A percentile compares a stretch with the other conserved stretches of the same genome.
Conservation (phyloP, 768 basidiomycete genomes). For the Leccinum rimulosum region DNA sequence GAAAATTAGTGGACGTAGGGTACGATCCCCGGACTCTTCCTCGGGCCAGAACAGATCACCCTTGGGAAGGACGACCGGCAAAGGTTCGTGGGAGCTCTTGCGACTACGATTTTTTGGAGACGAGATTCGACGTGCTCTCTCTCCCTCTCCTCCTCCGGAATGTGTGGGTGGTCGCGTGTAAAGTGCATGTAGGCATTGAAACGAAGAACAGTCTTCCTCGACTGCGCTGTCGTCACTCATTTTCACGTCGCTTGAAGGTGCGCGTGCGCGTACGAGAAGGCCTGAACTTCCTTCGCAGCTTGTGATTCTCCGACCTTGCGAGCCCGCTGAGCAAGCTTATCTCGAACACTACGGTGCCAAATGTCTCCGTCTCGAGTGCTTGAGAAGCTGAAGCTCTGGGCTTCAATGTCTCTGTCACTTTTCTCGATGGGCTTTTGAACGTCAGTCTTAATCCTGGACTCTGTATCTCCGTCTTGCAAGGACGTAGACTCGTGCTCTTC, state of each 20-base stretch:
- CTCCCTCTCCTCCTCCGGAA: constrained; percentile 72
- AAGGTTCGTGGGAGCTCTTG: constrained; percentile 19
- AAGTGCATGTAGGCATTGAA: constrained; percentile 38
- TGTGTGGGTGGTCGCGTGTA: constrained; percentile 53
- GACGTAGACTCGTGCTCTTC: constrained; percentile 49
- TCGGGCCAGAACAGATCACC: constrained; percentile 9
- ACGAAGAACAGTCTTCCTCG: constrained; percentile 49
- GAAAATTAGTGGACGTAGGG: constrained; percentile 12
- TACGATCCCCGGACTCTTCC: constrained; percentile 13
- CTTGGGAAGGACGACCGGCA: constrained; percentile 36
- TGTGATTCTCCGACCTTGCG: constrained; percentile 52
- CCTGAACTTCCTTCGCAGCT: constrained; percentile 42
- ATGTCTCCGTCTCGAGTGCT: constrained; percentile 58
- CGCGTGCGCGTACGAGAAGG: constrained; percentile 39
- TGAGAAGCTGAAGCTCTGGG: constrained; percentile 74
- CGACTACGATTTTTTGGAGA: constrained; percentile 22
- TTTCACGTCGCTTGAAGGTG: constrained; percentile 71
- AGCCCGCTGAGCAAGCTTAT: constrained; percentile 69
- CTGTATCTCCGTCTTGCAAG: constrained; percentile 21
- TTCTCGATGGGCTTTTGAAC: constrained; percentile 88
- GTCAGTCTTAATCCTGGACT: constrained; percentile 59
- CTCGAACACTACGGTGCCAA: constrained; percentile 64
- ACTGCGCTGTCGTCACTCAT: constrained; percentile 79
- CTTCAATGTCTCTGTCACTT: constrained; percentile 45
- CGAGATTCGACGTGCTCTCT: constrained; percentile 31